phyloP scores from a whole-genome alignment of 2,329 filamentous ascomycete genomes.

The Fonsecaea pedrosoi region DNA sequence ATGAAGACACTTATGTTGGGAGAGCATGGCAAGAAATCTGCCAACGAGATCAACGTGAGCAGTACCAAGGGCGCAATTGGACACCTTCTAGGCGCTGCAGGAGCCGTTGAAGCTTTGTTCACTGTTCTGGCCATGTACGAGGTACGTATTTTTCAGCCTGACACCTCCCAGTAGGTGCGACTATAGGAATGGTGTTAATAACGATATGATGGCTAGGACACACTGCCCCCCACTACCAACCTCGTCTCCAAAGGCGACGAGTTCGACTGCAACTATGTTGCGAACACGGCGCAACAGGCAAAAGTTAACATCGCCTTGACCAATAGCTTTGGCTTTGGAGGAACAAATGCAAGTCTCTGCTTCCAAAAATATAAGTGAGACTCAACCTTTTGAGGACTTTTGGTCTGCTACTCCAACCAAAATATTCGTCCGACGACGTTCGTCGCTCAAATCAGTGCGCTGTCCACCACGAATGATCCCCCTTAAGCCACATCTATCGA shows the following conservation, averaged over 20 bases:
- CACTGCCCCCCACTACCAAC: constrained; percentile 86
- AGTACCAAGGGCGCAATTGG: constrained; percentile 94
- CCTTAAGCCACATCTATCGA: constrained; percentile 35
- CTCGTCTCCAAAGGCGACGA: constrained; percentile 69
- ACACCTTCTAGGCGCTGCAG: constrained; percentile 88
- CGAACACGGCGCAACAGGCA: constrained; percentile 72
- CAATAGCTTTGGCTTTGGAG: constrained; percentile 98
- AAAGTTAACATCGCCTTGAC: constrained; percentile 77
- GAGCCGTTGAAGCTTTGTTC: constrained; percentile 88
- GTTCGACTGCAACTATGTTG: constrained; percentile 85
- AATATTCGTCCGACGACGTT: background rate
- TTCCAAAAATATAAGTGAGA: constrained; percentile 32
- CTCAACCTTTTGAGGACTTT: background rate
- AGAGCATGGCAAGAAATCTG: constrained; percentile 67
- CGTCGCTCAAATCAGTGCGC: background rate
- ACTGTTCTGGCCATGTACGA: constrained; percentile 78
- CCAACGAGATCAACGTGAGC: constrained; percentile 77
- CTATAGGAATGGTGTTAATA: background rate
- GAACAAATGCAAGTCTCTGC: constrained; percentile 83
- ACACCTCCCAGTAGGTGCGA: background rate
- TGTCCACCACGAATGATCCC: background rate
- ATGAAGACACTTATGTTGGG: constrained; percentile 80
- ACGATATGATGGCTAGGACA: constrained; percentile 60
- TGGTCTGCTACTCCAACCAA: background rate
- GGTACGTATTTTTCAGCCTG: constrained; percentile 58